Base-by-base conservation (phyloP, 2,329 filamentous ascomycete species). In the Hypoxylon sp. region DNA sequence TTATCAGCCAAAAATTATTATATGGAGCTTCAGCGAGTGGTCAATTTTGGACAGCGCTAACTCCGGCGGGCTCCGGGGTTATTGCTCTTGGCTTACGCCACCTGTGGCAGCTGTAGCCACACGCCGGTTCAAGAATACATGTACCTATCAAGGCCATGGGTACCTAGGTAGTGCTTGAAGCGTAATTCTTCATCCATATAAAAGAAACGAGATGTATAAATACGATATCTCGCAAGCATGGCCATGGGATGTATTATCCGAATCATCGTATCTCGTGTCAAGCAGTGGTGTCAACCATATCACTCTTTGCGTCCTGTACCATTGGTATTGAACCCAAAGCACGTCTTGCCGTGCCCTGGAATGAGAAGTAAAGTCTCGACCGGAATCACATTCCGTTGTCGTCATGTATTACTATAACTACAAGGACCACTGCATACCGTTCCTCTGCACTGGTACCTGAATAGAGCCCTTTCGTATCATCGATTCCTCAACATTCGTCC, bases 21-120 rank as follows among this genome's bases (percentile, higher is more conserved):
- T 40, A 50, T 51, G 45, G 48, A 57, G 54, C 54, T 54, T 40
- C 27, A 27, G 23, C 20, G 19, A 46, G 38, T 51, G 37, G 27
- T 25, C 37, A 42, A 31, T 25, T 52, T 32, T 13, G 16, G 11
- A 32, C 19, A n/a, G 21, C 30, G 23, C 21, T 11, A 19, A 27
- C 29, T 9, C 11, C 54, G 54, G 54, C 13, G 23, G 30, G 19
- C 44, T 49, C 51, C 51, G 55, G 12, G 30, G 12, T 23, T 5
- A 23, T 25, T 13, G 19, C n/a, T 15, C 13, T 35, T 42, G 13
- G 25, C 30, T 25, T 27, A 40, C 48, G 58, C 52, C 58, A 51
- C 52, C 25, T 44, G 55, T 59, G 58, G 55, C 46, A 57, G 59
- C 52, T 57, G 46, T 44, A 59, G 59, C 59, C 56, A 61, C 52